Percentiles rank a stretch among this genome's conserved stretches.
Conservation (phyloP, 1,139 yeast species). For the Meyerozyma guilliermondii region DNA sequence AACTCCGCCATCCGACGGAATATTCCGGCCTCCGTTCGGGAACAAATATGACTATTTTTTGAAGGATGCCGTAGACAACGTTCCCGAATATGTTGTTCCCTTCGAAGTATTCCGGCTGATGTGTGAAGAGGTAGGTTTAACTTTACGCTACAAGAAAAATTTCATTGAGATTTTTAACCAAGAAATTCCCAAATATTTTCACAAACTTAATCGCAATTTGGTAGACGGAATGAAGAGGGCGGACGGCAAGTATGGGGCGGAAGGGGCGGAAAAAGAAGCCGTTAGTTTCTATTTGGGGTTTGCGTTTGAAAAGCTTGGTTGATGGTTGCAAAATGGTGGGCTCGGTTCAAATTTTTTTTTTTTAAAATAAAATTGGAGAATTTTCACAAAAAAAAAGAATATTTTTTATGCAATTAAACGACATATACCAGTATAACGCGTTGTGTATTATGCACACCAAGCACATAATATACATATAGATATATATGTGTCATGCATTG, state of each 20-base stretch:
- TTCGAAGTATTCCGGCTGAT: slow-evolving; percentile 79
- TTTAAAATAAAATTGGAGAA: too few species aligned
- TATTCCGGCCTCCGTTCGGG: slow-evolving; percentile 75
- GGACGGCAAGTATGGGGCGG: slow-evolving; percentile 83
- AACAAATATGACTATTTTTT: slow-evolving; percentile 76
- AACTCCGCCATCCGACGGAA: slow-evolving; percentile 68
- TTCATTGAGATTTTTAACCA: slow-evolving; percentile 80
- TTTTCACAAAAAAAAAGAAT: too few species aligned
- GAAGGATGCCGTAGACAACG: slow-evolving; percentile 92
- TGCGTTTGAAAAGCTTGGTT: slow-evolving; percentile 56
- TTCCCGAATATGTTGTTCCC: slow-evolving; percentile 97
- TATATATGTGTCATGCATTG: too few species aligned
- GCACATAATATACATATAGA: too few species aligned
- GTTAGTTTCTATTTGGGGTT: slow-evolving; percentile 84
- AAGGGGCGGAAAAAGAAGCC: slow-evolving; percentile 81
- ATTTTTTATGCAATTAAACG: too few species aligned
- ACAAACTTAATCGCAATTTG: slow-evolving; percentile 56
- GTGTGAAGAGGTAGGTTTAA: slow-evolving; percentile 80
- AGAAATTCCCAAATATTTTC: slow-evolving; percentile 65
- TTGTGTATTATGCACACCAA: too few species aligned
- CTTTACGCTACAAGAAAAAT: slow-evolving; percentile 66
- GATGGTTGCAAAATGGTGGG: background rate
- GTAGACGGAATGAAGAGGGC: slow-evolving; percentile 64
- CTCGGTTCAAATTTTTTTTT: too few species aligned
- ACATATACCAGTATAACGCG: too few species aligned